Evolutionary conservation across 768 basidiomycete species (phyloP).

Genomic region (Serpula lacrymans): DNA sequence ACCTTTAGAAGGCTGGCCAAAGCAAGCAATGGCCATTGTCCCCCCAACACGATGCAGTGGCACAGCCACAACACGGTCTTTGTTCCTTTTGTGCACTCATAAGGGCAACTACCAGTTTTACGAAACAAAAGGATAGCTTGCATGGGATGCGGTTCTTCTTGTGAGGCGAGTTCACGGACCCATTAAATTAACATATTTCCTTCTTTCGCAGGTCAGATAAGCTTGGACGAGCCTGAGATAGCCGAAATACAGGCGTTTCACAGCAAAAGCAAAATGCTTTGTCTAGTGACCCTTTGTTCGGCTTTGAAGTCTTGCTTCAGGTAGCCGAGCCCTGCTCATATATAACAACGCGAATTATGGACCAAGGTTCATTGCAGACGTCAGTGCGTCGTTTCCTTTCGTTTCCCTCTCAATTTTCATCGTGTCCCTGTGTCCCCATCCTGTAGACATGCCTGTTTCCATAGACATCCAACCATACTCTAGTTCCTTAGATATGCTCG

Average conservation of each 20-base stretch:
- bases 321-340: slow-evolving; percentile 23
- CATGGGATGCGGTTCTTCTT: slow-evolving; percentile 1
- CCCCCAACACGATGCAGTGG: slow-evolving; percentile 7
- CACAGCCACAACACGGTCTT: slow-evolving; percentile 8
- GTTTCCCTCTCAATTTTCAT: background rate
- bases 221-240: slow-evolving; percentile 4
- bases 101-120: slow-evolving; percentile 22
- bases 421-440: slow-evolving; percentile 8
- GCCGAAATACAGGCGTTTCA: slow-evolving; percentile 7
- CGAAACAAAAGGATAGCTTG: slow-evolving; percentile 21
- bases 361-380: too few species aligned
- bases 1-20: too few species aligned
- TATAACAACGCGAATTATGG: slow-evolving; percentile 20
- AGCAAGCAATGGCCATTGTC: too few species aligned
- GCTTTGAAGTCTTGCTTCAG: slow-evolving; percentile 12
- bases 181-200: too few species aligned
- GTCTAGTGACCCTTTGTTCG: slow-evolving; percentile 26
- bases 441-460: slow-evolving; percentile 57
- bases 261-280: background rate
- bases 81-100: slow-evolving; percentile 22
- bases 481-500: slow-evolving; percentile 63
- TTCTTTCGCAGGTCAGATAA: too few species aligned
- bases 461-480: slow-evolving; percentile 61
- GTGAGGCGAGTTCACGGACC: too few species aligned
- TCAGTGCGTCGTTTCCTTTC: background rate